Evolutionary conservation across 176 grass and related monocot genomes (phyloP).

Genomic region (Lolium multiflorum): DNA sequence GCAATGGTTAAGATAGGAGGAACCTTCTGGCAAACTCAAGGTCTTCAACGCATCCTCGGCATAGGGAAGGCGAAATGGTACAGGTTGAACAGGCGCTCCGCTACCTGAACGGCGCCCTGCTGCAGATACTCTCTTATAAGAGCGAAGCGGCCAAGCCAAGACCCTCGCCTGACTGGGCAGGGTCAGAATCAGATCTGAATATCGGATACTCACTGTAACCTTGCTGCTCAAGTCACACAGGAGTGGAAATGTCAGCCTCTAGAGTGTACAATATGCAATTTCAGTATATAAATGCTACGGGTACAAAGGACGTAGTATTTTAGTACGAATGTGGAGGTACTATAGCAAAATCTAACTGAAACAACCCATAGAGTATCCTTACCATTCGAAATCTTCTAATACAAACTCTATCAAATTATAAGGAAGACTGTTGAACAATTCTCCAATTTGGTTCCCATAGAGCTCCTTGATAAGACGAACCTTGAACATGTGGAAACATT

Average conservation of each 20-base stretch:
- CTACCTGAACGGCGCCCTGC: constrained; percentile 47
- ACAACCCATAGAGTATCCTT: constrained; percentile 30
- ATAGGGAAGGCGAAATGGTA: constrained; percentile 75
- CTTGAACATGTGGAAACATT: constrained; percentile 54
- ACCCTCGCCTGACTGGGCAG: constrained; percentile 83
- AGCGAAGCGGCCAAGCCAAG: constrained; percentile 86
- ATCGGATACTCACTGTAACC: constrained; percentile 85
- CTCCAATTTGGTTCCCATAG: constrained; percentile 91
- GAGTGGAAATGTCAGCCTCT: constrained; percentile 8
- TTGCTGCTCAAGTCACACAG: constrained; percentile 64
- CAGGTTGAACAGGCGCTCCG: constrained; percentile 38
- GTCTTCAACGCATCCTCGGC: constrained; percentile 82
- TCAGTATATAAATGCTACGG: constrained; percentile 11
- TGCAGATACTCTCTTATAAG: constrained; percentile 59
- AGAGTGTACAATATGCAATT: neutral
- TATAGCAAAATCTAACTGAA: constrained; percentile 16
- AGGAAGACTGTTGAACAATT: constrained; percentile 80
- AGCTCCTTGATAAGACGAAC: constrained; percentile 94
- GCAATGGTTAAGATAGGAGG: neutral
- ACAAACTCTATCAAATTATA: constrained; percentile 92
- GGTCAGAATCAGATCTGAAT: constrained; percentile 72
- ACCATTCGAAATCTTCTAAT: constrained; percentile 95
- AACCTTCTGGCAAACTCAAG: constrained; percentile 88
- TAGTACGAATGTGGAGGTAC: neutral
- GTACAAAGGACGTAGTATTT: constrained; percentile 9